Percentiles rank a stretch among this genome's conserved stretches.
phyloP scores from a whole-genome alignment of 2,329 filamentous ascomycete species.

The Fusarium haematococcum region DNA sequence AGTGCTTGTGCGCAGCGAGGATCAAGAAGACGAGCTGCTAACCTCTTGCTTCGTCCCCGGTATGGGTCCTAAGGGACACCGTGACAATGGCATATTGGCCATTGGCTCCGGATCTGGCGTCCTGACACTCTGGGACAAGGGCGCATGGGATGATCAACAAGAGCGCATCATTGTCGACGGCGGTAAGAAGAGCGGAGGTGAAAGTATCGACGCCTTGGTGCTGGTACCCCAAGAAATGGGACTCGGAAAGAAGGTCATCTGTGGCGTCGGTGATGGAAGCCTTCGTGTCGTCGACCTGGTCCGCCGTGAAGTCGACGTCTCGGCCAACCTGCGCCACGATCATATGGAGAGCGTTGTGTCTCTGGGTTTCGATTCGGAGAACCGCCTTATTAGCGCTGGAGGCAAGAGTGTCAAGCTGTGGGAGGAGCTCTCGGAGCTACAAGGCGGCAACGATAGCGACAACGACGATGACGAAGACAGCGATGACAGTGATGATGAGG shows the following conservation, averaged over 20 bases:
- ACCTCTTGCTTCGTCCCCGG: slow-evolving; percentile 83
- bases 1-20: slow-evolving; percentile 88
- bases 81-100: slow-evolving; percentile 80
- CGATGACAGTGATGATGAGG: slow-evolving; percentile 60
- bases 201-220: slow-evolving; percentile 84
- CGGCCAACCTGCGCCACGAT: slow-evolving; percentile 76
- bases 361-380: slow-evolving; percentile 85
- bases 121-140: slow-evolving; percentile 92
- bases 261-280: slow-evolving; percentile 84
- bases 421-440: slow-evolving; percentile 78
- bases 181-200: slow-evolving; percentile 68
- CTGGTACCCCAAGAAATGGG: slow-evolving; percentile 78
- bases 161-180: slow-evolving; percentile 84
- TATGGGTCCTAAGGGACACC: slow-evolving; percentile 73
- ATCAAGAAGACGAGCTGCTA: slow-evolving; percentile 95
- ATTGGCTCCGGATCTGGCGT: slow-evolving; percentile 83
- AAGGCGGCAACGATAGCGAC: slow-evolving; percentile 58
- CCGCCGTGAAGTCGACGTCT: slow-evolving; percentile 76
- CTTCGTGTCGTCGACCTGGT: slow-evolving; percentile 83
- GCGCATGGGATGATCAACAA: slow-evolving; percentile 94
- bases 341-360: slow-evolving; percentile 88
- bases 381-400: slow-evolving; percentile 90
- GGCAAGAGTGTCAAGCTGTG: slow-evolving; percentile 90
- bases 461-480: slow-evolving; percentile 60
- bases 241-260: slow-evolving; percentile 78